Percentiles rank a stretch among this genome's conserved stretches.
Evolutionary conservation across 2,329 filamentous ascomycete genomes (phyloP).

Genomic region (Basipetospora sp.): DNA sequence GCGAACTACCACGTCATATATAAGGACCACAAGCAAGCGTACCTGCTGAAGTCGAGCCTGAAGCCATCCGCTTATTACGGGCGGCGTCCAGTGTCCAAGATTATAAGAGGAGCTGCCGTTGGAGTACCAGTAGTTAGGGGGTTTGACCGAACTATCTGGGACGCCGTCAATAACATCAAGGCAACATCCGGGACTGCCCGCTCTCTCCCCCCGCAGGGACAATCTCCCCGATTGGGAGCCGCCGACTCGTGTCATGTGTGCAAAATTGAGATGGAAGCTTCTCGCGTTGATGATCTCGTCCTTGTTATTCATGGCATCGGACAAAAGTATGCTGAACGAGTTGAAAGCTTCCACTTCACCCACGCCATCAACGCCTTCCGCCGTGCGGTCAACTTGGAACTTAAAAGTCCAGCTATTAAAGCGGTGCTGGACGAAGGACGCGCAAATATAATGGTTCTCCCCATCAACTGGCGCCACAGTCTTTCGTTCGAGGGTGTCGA

Average conservation of each 20-base stretch:
- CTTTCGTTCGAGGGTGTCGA: slow-evolving; percentile 69
- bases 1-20: slow-evolving; percentile 74
- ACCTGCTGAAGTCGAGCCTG: slow-evolving; percentile 71
- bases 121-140: slow-evolving; percentile 81
- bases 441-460: slow-evolving; percentile 84
- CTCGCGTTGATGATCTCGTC: slow-evolving; percentile 71
- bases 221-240: too few relatives aligned
- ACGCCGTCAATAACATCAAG: neutral
- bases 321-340: slow-evolving; percentile 84
- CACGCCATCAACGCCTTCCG: slow-evolving; percentile 88
- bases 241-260: slow-evolving; percentile 38
- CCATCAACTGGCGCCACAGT: slow-evolving; percentile 83
- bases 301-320: slow-evolving; percentile 91
- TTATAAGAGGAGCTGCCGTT: slow-evolving; percentile 67
- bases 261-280: slow-evolving; percentile 45
- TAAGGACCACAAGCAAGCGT: slow-evolving; percentile 60
- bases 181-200: neutral
- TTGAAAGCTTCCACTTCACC: slow-evolving; percentile 94
- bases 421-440: slow-evolving; percentile 54
- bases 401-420: slow-evolving; percentile 60
- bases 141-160: slow-evolving; percentile 51
- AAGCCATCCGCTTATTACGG: slow-evolving; percentile 76
- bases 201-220: too few relatives aligned
- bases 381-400: slow-evolving; percentile 70
- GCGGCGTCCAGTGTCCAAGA: slow-evolving; percentile 65